Percentiles rank a stretch among this genome's conserved stretches.
phyloP scores from a whole-genome alignment of 1,284 basidiomycete species.

The Fomitopsis pinicola region DNA sequence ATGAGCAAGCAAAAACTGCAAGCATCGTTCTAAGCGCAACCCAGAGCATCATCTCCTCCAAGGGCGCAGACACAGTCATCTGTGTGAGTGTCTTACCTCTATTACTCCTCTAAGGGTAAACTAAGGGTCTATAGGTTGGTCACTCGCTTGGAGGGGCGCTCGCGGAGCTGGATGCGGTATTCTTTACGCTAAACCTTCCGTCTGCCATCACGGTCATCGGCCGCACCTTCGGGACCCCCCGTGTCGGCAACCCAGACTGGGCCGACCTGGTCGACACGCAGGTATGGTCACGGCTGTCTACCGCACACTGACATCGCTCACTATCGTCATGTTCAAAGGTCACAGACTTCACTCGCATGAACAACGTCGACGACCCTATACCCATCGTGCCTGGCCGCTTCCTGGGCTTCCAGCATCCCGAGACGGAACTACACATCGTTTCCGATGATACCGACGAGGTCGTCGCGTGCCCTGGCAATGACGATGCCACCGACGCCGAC shows the following conservation, averaged over 20 bases:
- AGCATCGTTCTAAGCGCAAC: constrained; percentile 34
- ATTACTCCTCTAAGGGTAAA: neutral
- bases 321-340: constrained; percentile 14
- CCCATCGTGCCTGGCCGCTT: constrained; percentile 37
- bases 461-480: constrained; percentile 33
- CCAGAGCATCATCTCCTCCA: constrained; percentile 28
- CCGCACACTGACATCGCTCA: neutral
- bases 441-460: constrained; percentile 21
- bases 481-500: constrained; percentile 41
- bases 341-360: constrained; percentile 31
- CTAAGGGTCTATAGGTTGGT: constrained; percentile 20
- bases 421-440: constrained; percentile 35
- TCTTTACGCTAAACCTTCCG: constrained; percentile 33
- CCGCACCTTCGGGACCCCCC: constrained; percentile 37
- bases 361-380: constrained; percentile 34
- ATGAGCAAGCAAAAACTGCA: constrained; percentile 41
- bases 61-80: constrained; percentile 33
- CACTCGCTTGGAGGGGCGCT: constrained; percentile 40
- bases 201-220: constrained; percentile 28
- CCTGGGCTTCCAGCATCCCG: constrained; percentile 35
- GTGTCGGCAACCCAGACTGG: constrained; percentile 32
- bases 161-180: constrained; percentile 35
- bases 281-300: constrained; percentile 7
- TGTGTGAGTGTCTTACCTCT: constrained; percentile 22
- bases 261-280: constrained; percentile 29